A percentile compares a stretch with the other conserved stretches of the same genome.
phyloP scores from a whole-genome alignment of 345 rosid species.

The Gossypium stocksii region DNA sequence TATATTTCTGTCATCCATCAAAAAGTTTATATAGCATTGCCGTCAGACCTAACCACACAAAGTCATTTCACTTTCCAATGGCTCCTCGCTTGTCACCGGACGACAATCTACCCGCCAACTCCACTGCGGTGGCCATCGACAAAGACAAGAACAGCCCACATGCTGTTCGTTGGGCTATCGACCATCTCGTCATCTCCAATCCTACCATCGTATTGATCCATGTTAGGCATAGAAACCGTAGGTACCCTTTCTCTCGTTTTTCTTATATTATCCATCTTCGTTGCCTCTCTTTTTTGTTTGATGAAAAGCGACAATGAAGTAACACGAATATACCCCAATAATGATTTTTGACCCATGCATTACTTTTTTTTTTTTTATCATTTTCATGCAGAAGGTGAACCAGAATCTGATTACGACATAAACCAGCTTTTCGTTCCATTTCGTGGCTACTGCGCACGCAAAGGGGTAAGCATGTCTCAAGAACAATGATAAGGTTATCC shows the following conservation, averaged over 20 bases:
- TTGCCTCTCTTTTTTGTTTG: not conserved
- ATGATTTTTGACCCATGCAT: not conserved
- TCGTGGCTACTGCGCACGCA: conserved; percentile 80
- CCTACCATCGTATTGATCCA: conserved; percentile 50
- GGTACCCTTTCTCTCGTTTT: conserved; percentile 44
- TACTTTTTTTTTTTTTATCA: not conserved
- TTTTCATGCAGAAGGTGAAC: conserved; percentile 24
- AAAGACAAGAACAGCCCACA: conserved; percentile 73
- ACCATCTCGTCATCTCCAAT: conserved; percentile 45
- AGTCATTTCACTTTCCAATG: conserved; percentile 21
- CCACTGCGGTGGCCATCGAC: conserved; percentile 74
- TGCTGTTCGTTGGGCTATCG: conserved; percentile 89
- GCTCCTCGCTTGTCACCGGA: conserved; percentile 26
- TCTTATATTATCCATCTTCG: conserved; percentile 1
- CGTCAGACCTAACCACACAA: not conserved
- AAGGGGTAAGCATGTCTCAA: conserved; percentile 50
- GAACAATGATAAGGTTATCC: not conserved
- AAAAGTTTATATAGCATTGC: not conserved
- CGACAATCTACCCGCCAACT: conserved; percentile 29
- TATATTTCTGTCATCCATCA: conserved; percentile 1
- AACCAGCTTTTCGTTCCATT: conserved; percentile 52
- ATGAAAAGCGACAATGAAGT: not conserved
- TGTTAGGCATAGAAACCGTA: conserved; percentile 56
- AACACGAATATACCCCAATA: no score
- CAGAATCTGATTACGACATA: conserved; percentile 28